phyloP scores from a whole-genome alignment of 306 rosid species.

The Argentina anserina region DNA sequence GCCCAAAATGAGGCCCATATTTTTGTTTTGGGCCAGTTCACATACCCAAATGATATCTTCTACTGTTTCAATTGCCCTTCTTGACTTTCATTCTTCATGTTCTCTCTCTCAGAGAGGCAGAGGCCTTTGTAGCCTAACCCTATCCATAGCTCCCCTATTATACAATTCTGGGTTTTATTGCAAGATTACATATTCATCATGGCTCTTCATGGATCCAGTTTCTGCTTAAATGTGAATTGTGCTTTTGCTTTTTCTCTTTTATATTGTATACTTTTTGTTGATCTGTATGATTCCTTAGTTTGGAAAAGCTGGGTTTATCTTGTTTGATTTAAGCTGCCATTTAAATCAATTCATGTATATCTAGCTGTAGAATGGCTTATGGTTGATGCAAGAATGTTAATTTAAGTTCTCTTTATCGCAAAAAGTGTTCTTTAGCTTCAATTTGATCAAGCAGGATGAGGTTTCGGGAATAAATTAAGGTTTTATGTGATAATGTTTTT shows the following conservation, averaged over 20 bases:
- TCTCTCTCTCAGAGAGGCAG: not conserved
- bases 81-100: not conserved
- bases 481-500: not conserved
- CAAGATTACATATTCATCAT: slow-evolving; percentile 2
- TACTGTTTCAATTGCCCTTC: not conserved
- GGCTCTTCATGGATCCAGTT: slow-evolving; percentile 37
- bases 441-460: not conserved
- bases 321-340: not conserved
- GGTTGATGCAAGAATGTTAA: not conserved
- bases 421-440: not conserved
- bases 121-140: not conserved
- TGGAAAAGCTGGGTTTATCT: not conserved
- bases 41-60: not conserved
- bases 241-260: not conserved
- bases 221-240: slow-evolving; percentile 30
- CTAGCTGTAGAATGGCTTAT: not conserved
- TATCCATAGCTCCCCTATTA: not conserved
- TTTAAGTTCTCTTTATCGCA: not conserved
- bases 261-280: not conserved
- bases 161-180: not conserved
- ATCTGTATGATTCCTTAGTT: not conserved
- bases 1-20: not conserved
- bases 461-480: not conserved
- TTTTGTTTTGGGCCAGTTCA: not conserved
- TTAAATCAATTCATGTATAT: not conserved